Base-by-base conservation (phyloP, 495 filamentous ascomycete species). In the Penicillium pancosmium region DNA sequence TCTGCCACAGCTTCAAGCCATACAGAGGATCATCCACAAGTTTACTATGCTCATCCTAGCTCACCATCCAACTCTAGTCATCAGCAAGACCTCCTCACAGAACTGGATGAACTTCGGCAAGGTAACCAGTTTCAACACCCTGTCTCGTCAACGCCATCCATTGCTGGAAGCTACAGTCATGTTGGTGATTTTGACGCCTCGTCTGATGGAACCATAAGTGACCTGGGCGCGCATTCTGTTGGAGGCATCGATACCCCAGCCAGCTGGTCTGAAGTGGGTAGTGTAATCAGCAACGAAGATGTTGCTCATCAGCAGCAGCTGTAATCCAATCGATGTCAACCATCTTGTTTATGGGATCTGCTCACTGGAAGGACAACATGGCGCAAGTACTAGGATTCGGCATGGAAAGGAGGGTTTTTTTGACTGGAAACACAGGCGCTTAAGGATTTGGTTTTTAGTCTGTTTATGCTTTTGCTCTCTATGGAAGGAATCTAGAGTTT, bases 221-320 rank as follows among this genome's bases (percentile, higher is more conserved):
- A 90, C 10, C 73, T 82, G 59, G 87, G 56, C 27, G 63, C 78
- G 16, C 66, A 59, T 8, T 70, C 70, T 6, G 55, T 67, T 19
- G 82, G 80, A 16, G 86, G 84, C 7, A 77, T 84, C 40, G 69
- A 72, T 41, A 93, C 89, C 9, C 88, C 89, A 0, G 80, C 82
- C 34, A 89, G 85, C 70, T 93, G 90, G 90, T 89, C 88, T 4
- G 89, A 93, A 55, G 83, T 93, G 9, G 89, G 87, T 15, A 92
- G 89, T 65, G 83, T 86, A 34, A 76, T 90, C 33, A 90, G 88
- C 69, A 84, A 71, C 18, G 74, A 79, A 11, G 76, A 78, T 67
- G 64, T 65, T 33, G 68, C 70, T 36, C 71, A 77, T 68, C 68
- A 69, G 15, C 53, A 67, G 40, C 64, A 66, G 43, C 53, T 58